These are phyloP conservation scores for Geranomyces michiganensis DNA, from an alignment of 192 early-diverging fungal genomes.

Conservation along the genomic window DNA sequence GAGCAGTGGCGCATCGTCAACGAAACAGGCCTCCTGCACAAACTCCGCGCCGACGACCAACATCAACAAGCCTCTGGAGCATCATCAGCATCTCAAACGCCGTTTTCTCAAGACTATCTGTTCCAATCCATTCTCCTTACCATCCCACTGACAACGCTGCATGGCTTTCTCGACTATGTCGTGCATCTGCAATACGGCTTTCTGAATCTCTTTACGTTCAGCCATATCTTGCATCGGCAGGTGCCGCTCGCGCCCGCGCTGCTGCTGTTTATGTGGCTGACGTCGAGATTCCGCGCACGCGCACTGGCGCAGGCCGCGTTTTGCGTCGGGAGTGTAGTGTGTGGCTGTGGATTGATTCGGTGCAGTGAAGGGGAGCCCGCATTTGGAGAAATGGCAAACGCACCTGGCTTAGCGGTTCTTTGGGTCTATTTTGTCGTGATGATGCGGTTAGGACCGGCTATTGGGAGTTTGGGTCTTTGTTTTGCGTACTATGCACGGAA, in stretches of 20 bases:
- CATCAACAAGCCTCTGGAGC: background rate
- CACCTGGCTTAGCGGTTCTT: constrained; percentile 43
- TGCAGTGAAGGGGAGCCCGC: constrained; percentile 23
- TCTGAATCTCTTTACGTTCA: constrained; percentile 16
- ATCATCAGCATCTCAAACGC: background rate
- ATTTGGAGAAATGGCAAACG: constrained; percentile 41
- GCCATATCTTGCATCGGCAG: constrained; percentile 17
- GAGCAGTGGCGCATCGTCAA: constrained; percentile 45
- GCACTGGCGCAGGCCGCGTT: constrained; percentile 24
- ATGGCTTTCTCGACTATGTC: constrained; percentile 37
- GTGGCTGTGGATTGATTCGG: constrained; percentile 27
- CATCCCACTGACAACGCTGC: constrained; percentile 34
- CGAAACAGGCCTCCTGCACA: constrained; percentile 44
- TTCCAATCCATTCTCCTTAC: constrained; percentile 30
- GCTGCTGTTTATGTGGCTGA: constrained; percentile 31
- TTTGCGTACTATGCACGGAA: constrained; percentile 29
- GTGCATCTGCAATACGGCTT: constrained; percentile 43
- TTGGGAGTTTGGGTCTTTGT: constrained; percentile 14
- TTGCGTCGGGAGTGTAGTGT: constrained; percentile 17
- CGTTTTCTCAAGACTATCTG: background rate
- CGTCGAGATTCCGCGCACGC: constrained; percentile 11
- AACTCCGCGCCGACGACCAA: constrained; percentile 6
- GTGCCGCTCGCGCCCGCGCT: constrained; percentile 31
- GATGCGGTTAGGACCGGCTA: constrained; percentile 29
- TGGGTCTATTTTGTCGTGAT: constrained; percentile 45